Evolutionary conservation across 495 filamentous ascomycete genomes (phyloP).

Genomic region (Astrocystis sublimbata): DNA sequence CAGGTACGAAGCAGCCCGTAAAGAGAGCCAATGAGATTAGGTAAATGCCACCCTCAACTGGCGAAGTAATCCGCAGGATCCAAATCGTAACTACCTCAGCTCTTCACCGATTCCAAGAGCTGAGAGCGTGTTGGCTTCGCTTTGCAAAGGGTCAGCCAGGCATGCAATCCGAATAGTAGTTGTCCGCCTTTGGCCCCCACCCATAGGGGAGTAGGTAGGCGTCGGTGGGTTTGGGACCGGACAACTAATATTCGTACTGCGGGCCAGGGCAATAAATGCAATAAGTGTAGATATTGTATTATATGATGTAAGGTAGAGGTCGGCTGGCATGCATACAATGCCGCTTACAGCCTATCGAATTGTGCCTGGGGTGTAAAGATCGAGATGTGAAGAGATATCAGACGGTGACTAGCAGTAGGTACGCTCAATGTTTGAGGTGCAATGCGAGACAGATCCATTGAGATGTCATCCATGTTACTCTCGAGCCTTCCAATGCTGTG

Average conservation of each 20-base stretch:
- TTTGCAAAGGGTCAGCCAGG: too few relatives aligned
- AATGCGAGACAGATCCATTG: neutral
- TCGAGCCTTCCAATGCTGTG: too few relatives aligned
- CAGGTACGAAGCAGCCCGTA: constrained; percentile 65
- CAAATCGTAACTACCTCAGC: neutral
- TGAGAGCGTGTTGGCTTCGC: neutral
- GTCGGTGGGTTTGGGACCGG: too few relatives aligned
- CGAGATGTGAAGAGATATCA: neutral
- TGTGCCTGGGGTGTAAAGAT: too few relatives aligned
- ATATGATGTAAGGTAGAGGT: neutral
- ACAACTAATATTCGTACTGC: too few relatives aligned
- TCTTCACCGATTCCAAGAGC: neutral
- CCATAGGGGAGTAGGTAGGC: too few relatives aligned
- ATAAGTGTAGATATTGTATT: neutral
- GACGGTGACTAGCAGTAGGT: too few relatives aligned
- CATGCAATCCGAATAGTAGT: too few relatives aligned
- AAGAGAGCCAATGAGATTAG: constrained; percentile 35
- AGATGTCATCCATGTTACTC: too few relatives aligned
- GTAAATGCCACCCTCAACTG: neutral
- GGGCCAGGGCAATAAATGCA: neutral
- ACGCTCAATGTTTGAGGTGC: neutral
- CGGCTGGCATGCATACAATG: neutral
- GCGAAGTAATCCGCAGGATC: neutral
- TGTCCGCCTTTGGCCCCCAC: too few relatives aligned
- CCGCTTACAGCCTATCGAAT: neutral